phyloP scores from a whole-genome alignment of 1,139 yeast species.

The Debaryomyces subglobosus region DNA sequence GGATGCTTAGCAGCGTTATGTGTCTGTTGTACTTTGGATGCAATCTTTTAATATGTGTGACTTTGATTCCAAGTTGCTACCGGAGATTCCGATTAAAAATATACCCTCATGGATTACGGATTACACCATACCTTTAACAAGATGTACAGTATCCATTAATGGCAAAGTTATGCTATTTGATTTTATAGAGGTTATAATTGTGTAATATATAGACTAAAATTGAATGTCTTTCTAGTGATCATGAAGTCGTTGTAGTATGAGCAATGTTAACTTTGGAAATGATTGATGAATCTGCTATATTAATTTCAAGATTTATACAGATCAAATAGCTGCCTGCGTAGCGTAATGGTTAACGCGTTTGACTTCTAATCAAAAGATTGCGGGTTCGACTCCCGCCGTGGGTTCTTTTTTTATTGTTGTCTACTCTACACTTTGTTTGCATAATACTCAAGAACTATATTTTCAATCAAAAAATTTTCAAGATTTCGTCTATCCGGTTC shows the following conservation, averaged over 20 bases:
- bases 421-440: not conserved
- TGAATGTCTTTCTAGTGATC: not conserved
- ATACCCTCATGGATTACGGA: not conserved
- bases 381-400: slow-evolving; percentile 41
- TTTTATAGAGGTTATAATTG: not conserved
- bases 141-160: not conserved
- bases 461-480: not conserved
- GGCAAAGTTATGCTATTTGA: not conserved
- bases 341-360: slow-evolving; percentile 37
- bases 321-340: slow-evolving; percentile 24
- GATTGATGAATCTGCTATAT: not conserved
- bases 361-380: slow-evolving; percentile 38
- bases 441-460: too few relatives aligned
- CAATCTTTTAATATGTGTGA: slow-evolving; percentile 51
- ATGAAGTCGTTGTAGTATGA: not conserved
- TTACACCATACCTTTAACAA: not conserved
- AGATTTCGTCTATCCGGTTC: not conserved
- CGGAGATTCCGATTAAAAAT: not conserved
- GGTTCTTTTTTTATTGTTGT: slow-evolving; percentile 23
- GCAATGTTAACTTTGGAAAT: too few relatives aligned
- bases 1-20: slow-evolving; percentile 76
- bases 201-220: not conserved
- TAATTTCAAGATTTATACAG: not conserved
- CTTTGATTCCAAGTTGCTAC: not conserved
- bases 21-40: slow-evolving; percentile 73